Conservation (phyloP, 495 filamentous ascomycete species). For the Physcia stellaris region DNA sequence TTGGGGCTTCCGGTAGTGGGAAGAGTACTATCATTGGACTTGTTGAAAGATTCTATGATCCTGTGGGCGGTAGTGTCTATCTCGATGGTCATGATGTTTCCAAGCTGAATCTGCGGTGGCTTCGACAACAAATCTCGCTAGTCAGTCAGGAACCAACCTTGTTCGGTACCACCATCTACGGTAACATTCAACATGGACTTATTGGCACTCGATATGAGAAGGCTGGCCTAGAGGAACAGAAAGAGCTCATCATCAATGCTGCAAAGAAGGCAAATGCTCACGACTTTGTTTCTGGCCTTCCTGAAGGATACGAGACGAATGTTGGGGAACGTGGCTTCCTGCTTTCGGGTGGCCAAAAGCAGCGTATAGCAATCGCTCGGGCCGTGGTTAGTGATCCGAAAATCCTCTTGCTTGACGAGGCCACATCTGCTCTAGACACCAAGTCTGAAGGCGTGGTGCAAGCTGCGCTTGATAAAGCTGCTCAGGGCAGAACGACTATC, state of each 20-base stretch:
- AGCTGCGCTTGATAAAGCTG: conserved; percentile 75
- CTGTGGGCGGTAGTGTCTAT: conserved; percentile 62
- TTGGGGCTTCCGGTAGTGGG: conserved; percentile 76
- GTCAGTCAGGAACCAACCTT: conserved; percentile 78
- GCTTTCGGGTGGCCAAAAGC: conserved; percentile 89
- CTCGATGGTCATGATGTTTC: conserved; percentile 77
- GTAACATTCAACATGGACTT: conserved; percentile 77
- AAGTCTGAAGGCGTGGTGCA: conserved; percentile 93
- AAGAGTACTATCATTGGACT: conserved; percentile 90
- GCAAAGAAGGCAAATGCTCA: conserved; percentile 88
- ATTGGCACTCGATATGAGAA: conserved; percentile 71
- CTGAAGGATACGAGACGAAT: conserved; percentile 84
- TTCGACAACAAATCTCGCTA: conserved; percentile 80
- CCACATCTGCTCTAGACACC: conserved; percentile 89
- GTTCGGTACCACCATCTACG: conserved; percentile 74
- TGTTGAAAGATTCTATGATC: conserved; percentile 86
- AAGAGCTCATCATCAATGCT: conserved; percentile 60
- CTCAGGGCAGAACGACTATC: conserved; percentile 87
- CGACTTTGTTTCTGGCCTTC: conserved; percentile 72
- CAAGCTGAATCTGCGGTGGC: conserved; percentile 74
- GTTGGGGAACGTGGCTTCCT: conserved; percentile 92
- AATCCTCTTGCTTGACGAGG: conserved; percentile 88
- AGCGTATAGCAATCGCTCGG: conserved; percentile 79
- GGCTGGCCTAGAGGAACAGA: conserved; percentile 47
- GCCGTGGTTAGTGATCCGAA: conserved; percentile 92